Percentiles rank a stretch among this genome's conserved stretches.
phyloP scores from a whole-genome alignment of 2,329 filamentous ascomycete genomes.

The Lasiodiplodia gonubiensis region DNA sequence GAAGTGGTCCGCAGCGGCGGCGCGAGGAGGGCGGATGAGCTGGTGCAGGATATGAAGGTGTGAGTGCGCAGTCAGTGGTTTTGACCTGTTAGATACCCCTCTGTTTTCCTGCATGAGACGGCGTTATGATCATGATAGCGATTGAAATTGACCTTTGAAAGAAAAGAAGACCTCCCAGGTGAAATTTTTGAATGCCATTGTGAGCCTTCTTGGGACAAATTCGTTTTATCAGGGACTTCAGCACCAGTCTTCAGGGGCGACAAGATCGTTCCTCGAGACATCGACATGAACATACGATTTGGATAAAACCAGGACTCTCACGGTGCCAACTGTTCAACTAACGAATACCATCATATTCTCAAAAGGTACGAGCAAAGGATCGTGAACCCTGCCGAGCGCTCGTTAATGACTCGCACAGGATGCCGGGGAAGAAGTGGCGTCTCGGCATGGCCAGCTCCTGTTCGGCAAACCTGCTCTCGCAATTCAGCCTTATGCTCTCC shows the following conservation, averaged over 20 bases:
- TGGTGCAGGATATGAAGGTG: conserved; percentile 23
- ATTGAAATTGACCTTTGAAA: not conserved
- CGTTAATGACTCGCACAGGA: not conserved
- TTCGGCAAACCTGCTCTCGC: not conserved
- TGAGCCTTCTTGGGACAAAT: not conserved
- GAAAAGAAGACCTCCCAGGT: not conserved
- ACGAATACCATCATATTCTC: too few relatives aligned
- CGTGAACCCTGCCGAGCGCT: not conserved
- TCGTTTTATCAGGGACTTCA: too few relatives aligned
- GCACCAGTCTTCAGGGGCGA: not conserved
- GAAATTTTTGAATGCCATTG: not conserved
- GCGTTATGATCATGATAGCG: not conserved
- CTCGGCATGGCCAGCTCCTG: not conserved
- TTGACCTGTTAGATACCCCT: not conserved
- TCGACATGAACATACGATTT: too few relatives aligned
- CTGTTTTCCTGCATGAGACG: not conserved
- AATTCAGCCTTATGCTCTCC: not conserved
- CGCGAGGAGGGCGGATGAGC: conserved; percentile 6
- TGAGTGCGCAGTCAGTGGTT: not conserved
- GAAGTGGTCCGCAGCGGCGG: conserved; percentile 13
- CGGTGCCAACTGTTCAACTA: too few relatives aligned
- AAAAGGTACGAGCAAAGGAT: not conserved
- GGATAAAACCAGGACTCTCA: too few relatives aligned
- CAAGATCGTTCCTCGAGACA: too few relatives aligned
- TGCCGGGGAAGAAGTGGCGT: not conserved